phyloP scores from a whole-genome alignment of 139 green algal genomes.

The Chlorella ohadii region DNA sequence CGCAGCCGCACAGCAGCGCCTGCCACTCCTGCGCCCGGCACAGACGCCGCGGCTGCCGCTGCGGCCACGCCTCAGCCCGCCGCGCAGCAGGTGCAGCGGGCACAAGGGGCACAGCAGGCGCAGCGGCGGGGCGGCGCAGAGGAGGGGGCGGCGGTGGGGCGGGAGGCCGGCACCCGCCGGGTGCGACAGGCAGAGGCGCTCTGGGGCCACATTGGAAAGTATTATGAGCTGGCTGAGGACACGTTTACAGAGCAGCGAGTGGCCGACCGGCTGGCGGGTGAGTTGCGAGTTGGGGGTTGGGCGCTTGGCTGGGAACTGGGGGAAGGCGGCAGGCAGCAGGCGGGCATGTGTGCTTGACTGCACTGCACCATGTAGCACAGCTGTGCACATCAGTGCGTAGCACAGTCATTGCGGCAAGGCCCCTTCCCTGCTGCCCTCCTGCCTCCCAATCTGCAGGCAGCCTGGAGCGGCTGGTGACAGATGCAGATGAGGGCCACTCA shows the following conservation, averaged over 20 bases:
- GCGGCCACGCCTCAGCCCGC: background rate
- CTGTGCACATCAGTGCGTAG: too few species aligned
- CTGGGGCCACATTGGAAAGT: background rate
- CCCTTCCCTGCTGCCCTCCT: too few species aligned
- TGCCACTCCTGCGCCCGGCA: background rate
- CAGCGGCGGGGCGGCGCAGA: background rate
- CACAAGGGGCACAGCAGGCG: background rate
- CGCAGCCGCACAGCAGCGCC: too few species aligned
- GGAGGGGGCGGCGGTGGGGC: background rate
- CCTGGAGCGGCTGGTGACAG: background rate
- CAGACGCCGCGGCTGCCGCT: background rate
- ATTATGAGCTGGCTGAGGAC: too few species aligned
- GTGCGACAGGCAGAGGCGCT: background rate
- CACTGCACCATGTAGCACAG: too few species aligned
- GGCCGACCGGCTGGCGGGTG: conserved; percentile 4
- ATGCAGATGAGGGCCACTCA: background rate
- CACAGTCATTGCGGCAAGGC: too few species aligned
- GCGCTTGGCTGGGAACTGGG: background rate
- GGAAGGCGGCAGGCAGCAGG: background rate
- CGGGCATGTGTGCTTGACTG: too few species aligned
- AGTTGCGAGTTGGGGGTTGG: too few species aligned
- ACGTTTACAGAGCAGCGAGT: background rate
- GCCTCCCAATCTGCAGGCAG: background rate
- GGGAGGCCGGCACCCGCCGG: too few species aligned
- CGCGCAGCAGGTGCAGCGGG: background rate